phyloP scores from a whole-genome alignment of 2,329 filamentous ascomycete genomes.

The Sporothrix brasiliensis region DNA sequence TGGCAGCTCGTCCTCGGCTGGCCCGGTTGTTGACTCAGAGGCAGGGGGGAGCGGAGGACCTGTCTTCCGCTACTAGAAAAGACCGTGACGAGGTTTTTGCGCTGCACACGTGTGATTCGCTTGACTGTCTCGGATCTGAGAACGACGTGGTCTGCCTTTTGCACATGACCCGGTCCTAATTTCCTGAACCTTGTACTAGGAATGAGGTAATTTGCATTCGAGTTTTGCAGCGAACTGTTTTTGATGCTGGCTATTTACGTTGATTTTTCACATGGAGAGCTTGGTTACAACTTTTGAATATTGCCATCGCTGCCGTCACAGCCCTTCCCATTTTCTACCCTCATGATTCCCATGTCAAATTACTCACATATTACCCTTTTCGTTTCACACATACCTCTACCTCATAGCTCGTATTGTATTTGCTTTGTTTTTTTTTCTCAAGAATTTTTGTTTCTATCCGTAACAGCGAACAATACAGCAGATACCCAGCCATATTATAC shows the following conservation, averaged over 20 bases:
- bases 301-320: background rate
- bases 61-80: constrained; percentile 24
- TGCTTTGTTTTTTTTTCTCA: background rate
- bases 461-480: background rate
- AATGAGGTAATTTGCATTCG: background rate
- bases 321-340: background rate
- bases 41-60: constrained; percentile 11
- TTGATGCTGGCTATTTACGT: background rate
- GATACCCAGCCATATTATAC: background rate
- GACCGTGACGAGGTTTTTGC: background rate
- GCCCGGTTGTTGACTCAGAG: constrained; percentile 22
- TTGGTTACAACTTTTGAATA: background rate
- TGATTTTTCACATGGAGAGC: background rate
- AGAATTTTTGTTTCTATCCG: background rate
- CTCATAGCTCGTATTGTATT: background rate
- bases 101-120: constrained; percentile 1
- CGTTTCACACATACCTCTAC: background rate
- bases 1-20: constrained; percentile 21
- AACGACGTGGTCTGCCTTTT: background rate
- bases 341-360: background rate
- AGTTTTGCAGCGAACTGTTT: background rate
- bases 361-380: background rate
- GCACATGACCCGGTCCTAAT: background rate
- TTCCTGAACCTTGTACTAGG: background rate
- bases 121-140: background rate